Evolutionary conservation across 305 asterid genomes (phyloP).

Genomic region (Petunia hybrid): DNA sequence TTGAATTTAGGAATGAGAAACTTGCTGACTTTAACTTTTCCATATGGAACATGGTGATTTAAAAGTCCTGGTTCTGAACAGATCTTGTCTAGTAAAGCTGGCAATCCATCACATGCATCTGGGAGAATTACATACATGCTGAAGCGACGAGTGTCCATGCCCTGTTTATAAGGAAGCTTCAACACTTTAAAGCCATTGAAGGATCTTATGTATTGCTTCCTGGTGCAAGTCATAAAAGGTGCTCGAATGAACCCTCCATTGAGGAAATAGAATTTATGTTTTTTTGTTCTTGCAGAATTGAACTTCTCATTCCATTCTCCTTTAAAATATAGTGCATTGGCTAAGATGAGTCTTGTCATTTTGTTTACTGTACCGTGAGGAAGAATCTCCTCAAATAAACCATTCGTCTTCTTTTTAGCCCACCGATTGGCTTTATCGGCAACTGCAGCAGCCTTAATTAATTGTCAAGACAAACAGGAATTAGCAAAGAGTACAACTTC

Average conservation of each 20-base stretch:
- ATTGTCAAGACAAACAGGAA: not conserved
- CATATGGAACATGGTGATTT: slow-evolving; percentile 26
- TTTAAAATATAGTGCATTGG: slow-evolving; percentile 78
- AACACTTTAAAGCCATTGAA: slow-evolving; percentile 71
- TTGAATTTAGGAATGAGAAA: slow-evolving; percentile 37
- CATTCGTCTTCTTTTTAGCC: slow-evolving; percentile 71
- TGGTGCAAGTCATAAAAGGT: slow-evolving; percentile 49
- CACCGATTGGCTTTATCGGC: slow-evolving; percentile 63
- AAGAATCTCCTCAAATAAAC: slow-evolving; percentile 71
- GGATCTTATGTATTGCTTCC: slow-evolving; percentile 46
- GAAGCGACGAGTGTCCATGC: slow-evolving; percentile 72
- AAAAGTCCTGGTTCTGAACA: slow-evolving; percentile 30
- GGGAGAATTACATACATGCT: slow-evolving; percentile 80
- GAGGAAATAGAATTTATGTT: slow-evolving; percentile 63
- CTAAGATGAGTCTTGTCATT: slow-evolving; percentile 31
- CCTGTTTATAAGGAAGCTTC: slow-evolving; percentile 69
- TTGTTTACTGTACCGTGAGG: slow-evolving; percentile 56
- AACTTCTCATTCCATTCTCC: slow-evolving; percentile 73
- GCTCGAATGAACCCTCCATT: slow-evolving; percentile 58
- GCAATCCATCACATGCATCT: slow-evolving; percentile 53
- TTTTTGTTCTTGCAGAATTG: slow-evolving; percentile 58
- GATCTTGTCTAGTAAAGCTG: slow-evolving; percentile 29
- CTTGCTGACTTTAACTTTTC: slow-evolving; percentile 9
- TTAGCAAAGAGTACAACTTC: no score
- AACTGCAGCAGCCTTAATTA: slow-evolving; percentile 59